phyloP scores from a whole-genome alignment of 805 yeast species.

The Candida ulmi region DNA sequence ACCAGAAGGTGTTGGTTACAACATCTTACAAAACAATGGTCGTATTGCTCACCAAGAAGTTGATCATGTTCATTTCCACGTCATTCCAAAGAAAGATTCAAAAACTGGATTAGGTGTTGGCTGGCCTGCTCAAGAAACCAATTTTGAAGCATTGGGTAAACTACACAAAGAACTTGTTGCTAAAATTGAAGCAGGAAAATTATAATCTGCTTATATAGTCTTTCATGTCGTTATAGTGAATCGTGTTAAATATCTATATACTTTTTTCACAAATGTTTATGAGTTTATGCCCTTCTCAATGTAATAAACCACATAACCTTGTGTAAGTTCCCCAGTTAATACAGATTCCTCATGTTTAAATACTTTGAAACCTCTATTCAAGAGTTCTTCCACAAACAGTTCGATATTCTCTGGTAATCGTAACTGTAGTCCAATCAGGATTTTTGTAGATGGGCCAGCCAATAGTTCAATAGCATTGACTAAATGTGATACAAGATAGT shows the following conservation, averaged over 20 bases:
- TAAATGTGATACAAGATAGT: conserved; percentile 46
- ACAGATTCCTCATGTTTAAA: conserved; percentile 27
- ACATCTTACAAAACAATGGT: conserved; percentile 89
- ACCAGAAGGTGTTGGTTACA: conserved; percentile 71
- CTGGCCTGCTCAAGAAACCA: conserved; percentile 89
- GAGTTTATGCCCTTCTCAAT: conserved; percentile 9
- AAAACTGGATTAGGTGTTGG: conserved; percentile 79
- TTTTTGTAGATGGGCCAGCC: conserved; percentile 29
- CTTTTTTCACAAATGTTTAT: background rate
- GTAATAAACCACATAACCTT: conserved; percentile 44
- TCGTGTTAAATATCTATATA: too few relatives aligned
- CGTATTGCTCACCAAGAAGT: conserved; percentile 93
- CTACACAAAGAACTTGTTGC: conserved; percentile 55
- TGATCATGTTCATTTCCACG: conserved; percentile 94
- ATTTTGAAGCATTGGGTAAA: conserved; percentile 64
- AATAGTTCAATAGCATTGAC: conserved; percentile 35
- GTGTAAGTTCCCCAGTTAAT: conserved; percentile 27
- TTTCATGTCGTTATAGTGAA: too few relatives aligned
- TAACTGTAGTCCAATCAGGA: conserved; percentile 46
- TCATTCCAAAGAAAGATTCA: conserved; percentile 79
- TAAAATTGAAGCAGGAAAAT: conserved; percentile 29
- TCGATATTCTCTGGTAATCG: conserved; percentile 48
- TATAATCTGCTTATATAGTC: background rate
- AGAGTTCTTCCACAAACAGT: conserved; percentile 32
- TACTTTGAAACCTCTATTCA: conserved; percentile 29